Percentiles rank a stretch among this genome's conserved stretches.
These are phyloP conservation scores for Camelina hispida DNA, from an alignment of 345 rosid genomes.

Conservation along the genomic window DNA sequence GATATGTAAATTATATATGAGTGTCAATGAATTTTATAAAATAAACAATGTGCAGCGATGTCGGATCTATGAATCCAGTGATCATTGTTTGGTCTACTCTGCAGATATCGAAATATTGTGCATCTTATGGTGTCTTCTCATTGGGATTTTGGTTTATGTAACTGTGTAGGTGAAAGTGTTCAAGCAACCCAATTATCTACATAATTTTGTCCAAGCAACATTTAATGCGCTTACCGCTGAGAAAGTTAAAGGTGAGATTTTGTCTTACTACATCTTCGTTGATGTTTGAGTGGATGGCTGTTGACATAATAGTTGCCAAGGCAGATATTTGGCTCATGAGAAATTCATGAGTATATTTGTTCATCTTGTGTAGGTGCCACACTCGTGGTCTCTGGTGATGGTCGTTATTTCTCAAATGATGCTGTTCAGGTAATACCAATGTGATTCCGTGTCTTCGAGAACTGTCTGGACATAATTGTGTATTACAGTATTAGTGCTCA, in stretches of 20 bases:
- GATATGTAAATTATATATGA: constrained; percentile 7
- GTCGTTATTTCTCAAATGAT: constrained; percentile 92
- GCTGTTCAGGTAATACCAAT: constrained; percentile 80
- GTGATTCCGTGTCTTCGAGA: constrained; percentile 2
- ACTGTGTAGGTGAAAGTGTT: constrained; percentile 88
- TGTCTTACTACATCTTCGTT: background rate
- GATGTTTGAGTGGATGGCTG: background rate
- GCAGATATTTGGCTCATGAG: background rate
- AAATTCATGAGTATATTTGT: constrained; percentile 24
- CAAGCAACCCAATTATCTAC: constrained; percentile 76
- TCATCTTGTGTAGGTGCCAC: constrained; percentile 71
- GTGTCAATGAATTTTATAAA: background rate
- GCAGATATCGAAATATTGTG: constrained; percentile 1
- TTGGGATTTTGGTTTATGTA: background rate
- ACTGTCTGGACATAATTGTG: background rate
- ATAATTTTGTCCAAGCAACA: constrained; percentile 90
- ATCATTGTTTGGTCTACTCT: constrained; percentile 9
- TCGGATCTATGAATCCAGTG: background rate
- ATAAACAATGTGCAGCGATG: background rate
- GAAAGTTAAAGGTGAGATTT: constrained; percentile 75
- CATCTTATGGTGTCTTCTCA: constrained; percentile 14
- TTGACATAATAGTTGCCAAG: background rate
- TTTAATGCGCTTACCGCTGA: constrained; percentile 78
- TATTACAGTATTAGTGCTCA: background rate
- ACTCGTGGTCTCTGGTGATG: constrained; percentile 99